Evolutionary conservation across 805 yeast genomes (phyloP).

Genomic region (Lipomyces sp.): DNA sequence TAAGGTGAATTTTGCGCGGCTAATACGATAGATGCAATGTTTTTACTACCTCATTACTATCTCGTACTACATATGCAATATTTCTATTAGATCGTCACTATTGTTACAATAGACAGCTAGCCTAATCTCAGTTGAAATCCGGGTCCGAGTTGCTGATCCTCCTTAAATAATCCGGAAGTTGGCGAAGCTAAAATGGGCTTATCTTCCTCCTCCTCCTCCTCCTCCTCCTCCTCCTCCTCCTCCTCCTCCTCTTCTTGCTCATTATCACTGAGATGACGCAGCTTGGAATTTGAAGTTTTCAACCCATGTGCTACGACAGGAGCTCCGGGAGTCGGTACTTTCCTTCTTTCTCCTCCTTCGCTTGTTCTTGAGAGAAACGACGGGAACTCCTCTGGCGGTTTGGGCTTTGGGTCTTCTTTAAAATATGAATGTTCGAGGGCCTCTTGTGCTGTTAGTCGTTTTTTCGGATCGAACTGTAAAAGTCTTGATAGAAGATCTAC

Average conservation of each 20-base stretch:
- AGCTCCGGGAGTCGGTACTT: slow-evolving; percentile 24
- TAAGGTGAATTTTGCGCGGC: no score
- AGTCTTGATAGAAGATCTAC: slow-evolving; percentile 48
- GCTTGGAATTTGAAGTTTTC: background rate
- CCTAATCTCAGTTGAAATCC: slow-evolving; percentile 30
- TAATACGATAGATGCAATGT: no score
- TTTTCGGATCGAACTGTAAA: slow-evolving; percentile 52
- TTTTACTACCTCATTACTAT: no score
- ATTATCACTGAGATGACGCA: slow-evolving; percentile 2
- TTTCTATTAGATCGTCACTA: no score
- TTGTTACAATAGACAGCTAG: background rate
- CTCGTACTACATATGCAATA: no score
- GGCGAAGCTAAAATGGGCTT: slow-evolving; percentile 16
- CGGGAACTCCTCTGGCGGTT: slow-evolving; percentile 40
- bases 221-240: slow-evolving; percentile 8
- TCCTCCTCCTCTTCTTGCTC: slow-evolving; percentile 9
- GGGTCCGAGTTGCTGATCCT: slow-evolving; percentile 20
- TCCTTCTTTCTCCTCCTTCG: slow-evolving; percentile 5
- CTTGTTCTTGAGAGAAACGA: slow-evolving; percentile 40
- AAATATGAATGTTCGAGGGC: slow-evolving; percentile 54
- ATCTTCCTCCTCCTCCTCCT: slow-evolving; percentile 7
- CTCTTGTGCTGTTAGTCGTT: slow-evolving; percentile 52
- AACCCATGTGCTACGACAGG: slow-evolving; percentile 27
- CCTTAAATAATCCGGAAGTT: slow-evolving; percentile 23
- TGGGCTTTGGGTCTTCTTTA: slow-evolving; percentile 51